Conservation (phyloP, 108 stramenopile genomes). For the Cylindrotheca closterium region DNA sequence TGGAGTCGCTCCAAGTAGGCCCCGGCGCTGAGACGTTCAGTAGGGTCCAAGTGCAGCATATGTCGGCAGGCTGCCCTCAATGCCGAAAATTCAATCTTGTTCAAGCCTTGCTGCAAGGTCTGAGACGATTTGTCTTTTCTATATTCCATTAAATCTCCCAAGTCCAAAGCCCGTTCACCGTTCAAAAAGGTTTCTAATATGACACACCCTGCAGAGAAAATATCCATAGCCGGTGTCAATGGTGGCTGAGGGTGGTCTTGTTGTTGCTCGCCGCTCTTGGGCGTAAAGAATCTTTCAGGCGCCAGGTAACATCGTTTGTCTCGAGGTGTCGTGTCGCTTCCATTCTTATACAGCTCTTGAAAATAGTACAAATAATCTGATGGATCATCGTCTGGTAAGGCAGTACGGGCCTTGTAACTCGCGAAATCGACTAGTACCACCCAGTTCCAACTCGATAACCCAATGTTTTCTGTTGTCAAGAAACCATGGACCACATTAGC, state of each 20-base stretch:
- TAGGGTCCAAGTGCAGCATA: constrained; percentile 88
- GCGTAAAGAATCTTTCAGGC: constrained; percentile 86
- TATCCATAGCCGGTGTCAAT: constrained; percentile 91
- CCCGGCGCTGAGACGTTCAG: constrained; percentile 60
- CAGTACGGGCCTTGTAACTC: constrained; percentile 84
- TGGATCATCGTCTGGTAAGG: constrained; percentile 94
- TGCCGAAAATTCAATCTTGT: constrained; percentile 82
- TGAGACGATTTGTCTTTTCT: constrained; percentile 40
- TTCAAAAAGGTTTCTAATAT: constrained; percentile 92
- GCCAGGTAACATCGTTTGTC: constrained; percentile 95
- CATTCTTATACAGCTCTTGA: constrained; percentile 40
- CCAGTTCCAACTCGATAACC: constrained; percentile 91
- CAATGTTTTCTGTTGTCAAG: constrained; percentile 93
- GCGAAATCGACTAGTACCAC: constrained; percentile 91
- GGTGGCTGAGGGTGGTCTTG: not conserved
- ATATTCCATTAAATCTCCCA: constrained; percentile 91
- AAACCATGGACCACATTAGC: constrained; percentile 89
- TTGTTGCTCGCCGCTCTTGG: constrained; percentile 25
- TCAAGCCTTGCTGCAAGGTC: constrained; percentile 74
- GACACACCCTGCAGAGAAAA: constrained; percentile 96
- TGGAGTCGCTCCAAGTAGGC: constrained; percentile 74
- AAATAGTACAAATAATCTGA: constrained; percentile 93
- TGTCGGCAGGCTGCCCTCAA: constrained; percentile 82
- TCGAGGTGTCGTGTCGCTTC: constrained; percentile 34
- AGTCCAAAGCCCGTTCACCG: constrained; percentile 91